Conservation (phyloP, 768 basidiomycete species). For the Pleurotus tuber-regium region DNA sequence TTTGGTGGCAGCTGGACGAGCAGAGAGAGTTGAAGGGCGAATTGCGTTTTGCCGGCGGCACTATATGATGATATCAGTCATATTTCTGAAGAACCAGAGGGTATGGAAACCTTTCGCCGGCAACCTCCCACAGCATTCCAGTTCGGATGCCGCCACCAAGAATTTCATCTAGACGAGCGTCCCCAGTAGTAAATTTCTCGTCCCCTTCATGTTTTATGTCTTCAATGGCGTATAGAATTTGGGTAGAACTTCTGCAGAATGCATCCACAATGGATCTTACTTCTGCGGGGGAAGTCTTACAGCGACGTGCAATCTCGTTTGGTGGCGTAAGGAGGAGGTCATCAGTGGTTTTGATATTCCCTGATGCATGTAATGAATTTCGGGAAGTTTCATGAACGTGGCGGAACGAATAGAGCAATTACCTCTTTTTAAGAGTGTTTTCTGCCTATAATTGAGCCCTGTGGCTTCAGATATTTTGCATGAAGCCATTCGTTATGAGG, state of each 20-base stretch:
- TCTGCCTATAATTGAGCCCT: background rate
- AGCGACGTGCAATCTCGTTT: conserved; percentile 54
- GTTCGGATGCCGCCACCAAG: conserved; percentile 80
- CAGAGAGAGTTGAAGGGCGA: conserved; percentile 82
- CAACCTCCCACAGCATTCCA: conserved; percentile 84
- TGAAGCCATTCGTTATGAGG: background rate
- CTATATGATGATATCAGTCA: conserved; percentile 38
- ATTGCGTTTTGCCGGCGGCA: conserved; percentile 92
- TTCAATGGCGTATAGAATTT: conserved; percentile 38
- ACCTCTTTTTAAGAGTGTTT: background rate
- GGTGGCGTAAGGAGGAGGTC: conserved; percentile 50
- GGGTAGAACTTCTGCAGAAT: conserved; percentile 43
- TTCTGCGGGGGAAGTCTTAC: conserved; percentile 48
- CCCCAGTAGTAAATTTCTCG: conserved; percentile 71
- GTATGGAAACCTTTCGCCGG: conserved; percentile 75
- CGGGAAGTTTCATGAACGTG: background rate
- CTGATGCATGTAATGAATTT: no score
- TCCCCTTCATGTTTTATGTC: conserved; percentile 33
- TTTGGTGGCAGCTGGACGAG: conserved; percentile 66
- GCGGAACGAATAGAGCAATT: background rate
- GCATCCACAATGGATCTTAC: conserved; percentile 47
- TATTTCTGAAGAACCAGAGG: background rate
- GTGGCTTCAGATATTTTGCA: background rate
- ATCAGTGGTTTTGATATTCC: conserved; percentile 41
- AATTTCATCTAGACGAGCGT: conserved; percentile 58